Base-by-base conservation (phyloP, 139 green algal genomes). In the Picochlorum sp. region DNA sequence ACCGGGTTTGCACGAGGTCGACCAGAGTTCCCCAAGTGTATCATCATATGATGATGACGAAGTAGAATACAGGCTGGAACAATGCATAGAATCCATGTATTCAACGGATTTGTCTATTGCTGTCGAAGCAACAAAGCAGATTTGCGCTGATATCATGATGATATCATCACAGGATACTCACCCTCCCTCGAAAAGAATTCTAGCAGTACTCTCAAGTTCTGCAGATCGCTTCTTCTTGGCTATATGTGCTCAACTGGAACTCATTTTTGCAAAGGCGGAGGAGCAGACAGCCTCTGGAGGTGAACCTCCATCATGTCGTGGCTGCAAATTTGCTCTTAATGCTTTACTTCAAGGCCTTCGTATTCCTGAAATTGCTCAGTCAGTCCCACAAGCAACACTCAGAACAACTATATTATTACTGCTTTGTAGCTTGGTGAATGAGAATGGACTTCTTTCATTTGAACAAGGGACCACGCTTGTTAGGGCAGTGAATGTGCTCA, bases 261-360 rank as follows among this genome's bases (percentile, higher is more conserved):
- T 31, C n/a, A 66, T 79, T 14, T 72, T 79, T 45, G 58, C 23
- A 20, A 61, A 47, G 24, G 72, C 69, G 1, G 61, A 73, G 55
- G 3, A 38, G 45, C 61, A 30, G 6, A 54, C n/a, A 54, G 18
- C 16, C n/a, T 21, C 47, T 26, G 59, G 50, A 23, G 70, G 56
- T 57, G 24, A 24, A 13, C 10, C 54, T 47, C 66, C 69, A 16
- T 66, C 47, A 21, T 60, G 31, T 31, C 66, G 83, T 15, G 73
- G 71, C 3, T 91, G 84, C 76, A 97, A 96, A 77, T 98, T 97
- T 72, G 79, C 80, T 4, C 78, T 97, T 6, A 98, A 97, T 77
- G 81, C 86, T 21, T 77, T 98, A 20, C 91, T 97, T 83, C 87
- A 95, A 62, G 62, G 65, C 38, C 49, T 77, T 34, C 45, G 28